Conservation (phyloP, 2,329 filamentous ascomycete species). For the Grosmannia huntii region DNA sequence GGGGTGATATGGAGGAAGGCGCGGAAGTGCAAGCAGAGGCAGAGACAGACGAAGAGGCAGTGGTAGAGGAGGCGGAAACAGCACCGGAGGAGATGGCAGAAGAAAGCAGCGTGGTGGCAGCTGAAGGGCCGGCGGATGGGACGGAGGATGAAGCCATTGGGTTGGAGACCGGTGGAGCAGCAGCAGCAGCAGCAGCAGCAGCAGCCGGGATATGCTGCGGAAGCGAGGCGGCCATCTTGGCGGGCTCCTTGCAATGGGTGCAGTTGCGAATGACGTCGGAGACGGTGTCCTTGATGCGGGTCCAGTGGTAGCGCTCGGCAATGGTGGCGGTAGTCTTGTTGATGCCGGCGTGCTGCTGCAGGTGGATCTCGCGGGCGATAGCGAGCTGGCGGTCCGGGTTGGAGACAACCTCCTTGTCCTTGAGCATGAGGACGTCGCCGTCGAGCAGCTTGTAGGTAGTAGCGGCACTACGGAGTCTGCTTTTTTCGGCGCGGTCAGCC, state of each 20-base stretch:
- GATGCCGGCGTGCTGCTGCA: constrained; percentile 72
- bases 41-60: background rate
- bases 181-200: background rate
- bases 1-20: background rate
- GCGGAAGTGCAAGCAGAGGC: background rate
- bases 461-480: constrained; percentile 79
- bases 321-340: constrained; percentile 96
- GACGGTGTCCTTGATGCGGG: constrained; percentile 94
- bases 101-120: constrained; percentile 4
- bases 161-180: background rate
- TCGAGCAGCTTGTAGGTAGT: constrained; percentile 84
- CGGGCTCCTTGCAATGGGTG: constrained; percentile 70
- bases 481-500: constrained; percentile 91
- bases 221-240: constrained; percentile 35
- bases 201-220: background rate
- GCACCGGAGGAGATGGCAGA: background rate
- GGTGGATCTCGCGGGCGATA: constrained; percentile 68
- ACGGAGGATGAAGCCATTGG: background rate
- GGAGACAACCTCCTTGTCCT: constrained; percentile 92
- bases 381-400: constrained; percentile 84
- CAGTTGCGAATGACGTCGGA: constrained; percentile 91
- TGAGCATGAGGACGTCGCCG: constrained; percentile 80
- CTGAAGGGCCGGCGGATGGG: background rate
- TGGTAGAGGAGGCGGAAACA: background rate
- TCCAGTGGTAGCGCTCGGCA: constrained; percentile 92